phyloP scores from a whole-genome alignment of 169 alveolate species.

The Plasmodium relictum region DNA sequence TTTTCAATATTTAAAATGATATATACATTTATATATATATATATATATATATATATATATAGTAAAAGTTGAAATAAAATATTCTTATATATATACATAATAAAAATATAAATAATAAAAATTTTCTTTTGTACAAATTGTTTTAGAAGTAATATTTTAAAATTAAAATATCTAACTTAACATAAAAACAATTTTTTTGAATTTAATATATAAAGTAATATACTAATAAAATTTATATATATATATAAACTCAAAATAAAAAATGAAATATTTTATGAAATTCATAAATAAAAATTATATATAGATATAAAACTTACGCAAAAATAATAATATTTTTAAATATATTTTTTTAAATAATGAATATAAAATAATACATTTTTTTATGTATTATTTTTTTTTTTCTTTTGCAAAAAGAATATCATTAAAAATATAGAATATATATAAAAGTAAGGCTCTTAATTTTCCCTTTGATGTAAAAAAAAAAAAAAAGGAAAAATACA shows the following conservation, averaged over 20 bases:
- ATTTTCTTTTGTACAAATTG: constrained; percentile 9
- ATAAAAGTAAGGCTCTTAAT: neutral
- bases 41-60: constrained; percentile 14
- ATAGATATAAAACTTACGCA: neutral
- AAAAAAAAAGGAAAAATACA: too few relatives aligned
- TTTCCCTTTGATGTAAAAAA: neutral
- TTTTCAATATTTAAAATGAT: neutral
- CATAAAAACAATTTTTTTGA: constrained; percentile 15
- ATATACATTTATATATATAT: constrained; percentile 7
- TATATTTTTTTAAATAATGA: too few relatives aligned
- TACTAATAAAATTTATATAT: neutral
- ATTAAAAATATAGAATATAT: neutral
- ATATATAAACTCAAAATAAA: constrained; percentile 24
- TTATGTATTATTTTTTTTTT: constrained; percentile 4
- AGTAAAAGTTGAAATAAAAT: neutral
- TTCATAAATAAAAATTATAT: neutral
- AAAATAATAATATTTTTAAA: too few relatives aligned
- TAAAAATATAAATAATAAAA: neutral
- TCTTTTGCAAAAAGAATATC: neutral
- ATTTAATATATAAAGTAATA: constrained; percentile 13
- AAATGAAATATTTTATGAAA: constrained; percentile 3
- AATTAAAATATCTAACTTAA: constrained; percentile 15
- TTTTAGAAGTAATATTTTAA: constrained; percentile 7
- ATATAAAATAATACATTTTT: neutral
- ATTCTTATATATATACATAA: neutral